Evolutionary conservation across 2,329 filamentous ascomycete genomes (phyloP).

Genomic region (Neonectria faginata): DNA sequence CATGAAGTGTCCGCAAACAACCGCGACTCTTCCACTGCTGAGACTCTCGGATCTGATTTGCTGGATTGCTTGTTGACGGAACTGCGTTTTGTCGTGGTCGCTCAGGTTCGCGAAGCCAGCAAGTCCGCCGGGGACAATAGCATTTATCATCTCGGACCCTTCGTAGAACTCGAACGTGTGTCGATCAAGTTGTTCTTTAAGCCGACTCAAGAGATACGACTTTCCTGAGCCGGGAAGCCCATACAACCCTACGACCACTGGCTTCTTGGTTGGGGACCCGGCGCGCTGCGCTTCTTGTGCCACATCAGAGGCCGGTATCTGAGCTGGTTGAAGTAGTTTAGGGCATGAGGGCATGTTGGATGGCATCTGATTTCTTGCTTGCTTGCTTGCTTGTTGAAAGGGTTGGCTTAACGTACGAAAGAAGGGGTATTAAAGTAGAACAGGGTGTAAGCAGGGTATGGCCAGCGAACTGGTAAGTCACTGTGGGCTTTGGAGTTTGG

Average conservation of each 20-base stretch:
- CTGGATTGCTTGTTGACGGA: slow-evolving; percentile 59
- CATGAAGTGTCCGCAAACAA: slow-evolving; percentile 68
- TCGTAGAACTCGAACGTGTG: too few species aligned
- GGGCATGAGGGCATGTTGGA: too few species aligned
- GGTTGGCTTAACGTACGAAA: too few species aligned
- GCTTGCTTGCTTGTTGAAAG: neutral
- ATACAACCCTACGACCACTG: too few species aligned
- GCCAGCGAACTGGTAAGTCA: too few species aligned
- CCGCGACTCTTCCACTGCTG: slow-evolving; percentile 49
- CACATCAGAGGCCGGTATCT: too few species aligned
- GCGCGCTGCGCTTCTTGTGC: too few species aligned
- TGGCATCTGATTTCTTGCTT: slow-evolving; percentile 44
- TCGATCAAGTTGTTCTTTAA: too few species aligned
- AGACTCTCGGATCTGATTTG: slow-evolving; percentile 54
- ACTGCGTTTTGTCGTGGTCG: slow-evolving; percentile 51
- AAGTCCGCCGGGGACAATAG: slow-evolving; percentile 59
- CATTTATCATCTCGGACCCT: slow-evolving; percentile 52
- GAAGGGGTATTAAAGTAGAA: neutral
- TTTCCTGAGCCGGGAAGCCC: too few species aligned
- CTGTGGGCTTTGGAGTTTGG: neutral
- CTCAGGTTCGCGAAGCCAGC: slow-evolving; percentile 57
- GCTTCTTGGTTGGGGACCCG: too few species aligned
- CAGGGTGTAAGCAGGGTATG: neutral
- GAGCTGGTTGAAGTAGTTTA: too few species aligned
- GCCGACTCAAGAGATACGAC: too few species aligned